Percentiles rank a stretch among this genome's conserved stretches.
Evolutionary conservation across 2,329 filamentous ascomycete species (phyloP).

Genomic region (Arthrobotrys musiformis): DNA sequence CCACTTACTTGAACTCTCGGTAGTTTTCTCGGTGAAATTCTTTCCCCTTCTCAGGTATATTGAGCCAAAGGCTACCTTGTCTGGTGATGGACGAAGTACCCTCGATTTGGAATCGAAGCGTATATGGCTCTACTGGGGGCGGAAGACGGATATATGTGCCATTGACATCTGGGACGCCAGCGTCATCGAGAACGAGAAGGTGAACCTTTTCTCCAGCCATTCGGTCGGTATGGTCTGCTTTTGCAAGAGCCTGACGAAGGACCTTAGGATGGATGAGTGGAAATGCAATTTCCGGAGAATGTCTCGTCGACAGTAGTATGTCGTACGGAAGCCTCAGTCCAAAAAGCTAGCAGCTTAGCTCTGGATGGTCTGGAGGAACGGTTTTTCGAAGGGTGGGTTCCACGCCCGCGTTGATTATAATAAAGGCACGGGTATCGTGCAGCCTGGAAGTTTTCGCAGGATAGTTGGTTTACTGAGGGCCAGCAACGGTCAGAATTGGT

Average conservation of each 20-base stretch:
- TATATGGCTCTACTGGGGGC: constrained; percentile 79
- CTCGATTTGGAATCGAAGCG: constrained; percentile 88
- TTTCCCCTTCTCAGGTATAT: constrained; percentile 81
- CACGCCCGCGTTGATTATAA: not conserved
- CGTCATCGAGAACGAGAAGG: constrained; percentile 87
- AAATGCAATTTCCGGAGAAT: constrained; percentile 32
- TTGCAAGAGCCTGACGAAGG: constrained; percentile 9
- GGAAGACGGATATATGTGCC: constrained; percentile 93
- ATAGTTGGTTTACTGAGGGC: not conserved
- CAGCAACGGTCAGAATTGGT: not conserved
- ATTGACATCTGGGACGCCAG: constrained; percentile 88
- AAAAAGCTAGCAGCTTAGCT: constrained; percentile 25
- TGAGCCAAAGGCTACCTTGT: constrained; percentile 94
- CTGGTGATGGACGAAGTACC: constrained; percentile 95
- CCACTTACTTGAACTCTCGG: constrained; percentile 81
- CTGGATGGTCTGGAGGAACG: not conserved
- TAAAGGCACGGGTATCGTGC: not conserved
- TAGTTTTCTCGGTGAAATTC: constrained; percentile 83
- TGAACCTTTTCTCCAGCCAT: constrained; percentile 71
- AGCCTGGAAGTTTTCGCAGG: not conserved
- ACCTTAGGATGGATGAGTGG: constrained; percentile 37
- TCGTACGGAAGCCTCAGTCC: not conserved
- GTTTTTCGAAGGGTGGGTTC: not conserved
- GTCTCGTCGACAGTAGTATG: constrained; percentile 30
- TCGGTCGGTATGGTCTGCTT: constrained; percentile 6